Conservation (phyloP, 108 stramenopile genomes). For the Aurantiochytrium sp. region DNA sequence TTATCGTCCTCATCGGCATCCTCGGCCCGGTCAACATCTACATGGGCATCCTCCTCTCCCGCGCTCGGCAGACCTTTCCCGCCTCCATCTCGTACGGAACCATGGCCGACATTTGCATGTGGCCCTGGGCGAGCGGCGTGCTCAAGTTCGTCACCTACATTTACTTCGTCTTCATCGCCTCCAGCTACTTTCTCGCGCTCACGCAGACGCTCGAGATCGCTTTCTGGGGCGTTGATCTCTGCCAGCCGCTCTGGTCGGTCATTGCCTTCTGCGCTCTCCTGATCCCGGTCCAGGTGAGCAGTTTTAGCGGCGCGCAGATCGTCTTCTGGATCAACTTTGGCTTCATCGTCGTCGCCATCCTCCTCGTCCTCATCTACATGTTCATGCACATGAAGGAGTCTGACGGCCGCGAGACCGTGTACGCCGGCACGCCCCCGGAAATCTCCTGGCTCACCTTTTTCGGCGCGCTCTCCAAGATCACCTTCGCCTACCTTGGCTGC, state of each 20-base stretch:
- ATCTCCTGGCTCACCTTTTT: neutral
- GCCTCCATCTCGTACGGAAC: neutral
- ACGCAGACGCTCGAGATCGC: neutral
- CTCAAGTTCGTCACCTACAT: neutral
- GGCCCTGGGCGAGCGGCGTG: neutral
- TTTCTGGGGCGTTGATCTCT: neutral
- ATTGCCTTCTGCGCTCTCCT: neutral
- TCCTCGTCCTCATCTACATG: neutral
- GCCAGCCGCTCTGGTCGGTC: neutral
- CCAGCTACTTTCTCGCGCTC: neutral
- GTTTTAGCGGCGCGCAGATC: neutral
- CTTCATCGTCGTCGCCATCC: neutral
- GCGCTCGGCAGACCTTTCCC: neutral
- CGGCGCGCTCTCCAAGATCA: neutral
- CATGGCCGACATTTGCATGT: neutral
- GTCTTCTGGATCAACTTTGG: slow-evolving; percentile 15
- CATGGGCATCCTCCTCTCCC: neutral
- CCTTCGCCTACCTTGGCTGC: neutral
- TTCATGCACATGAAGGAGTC: neutral
- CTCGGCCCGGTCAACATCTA: neutral
- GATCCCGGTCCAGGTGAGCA: neutral
- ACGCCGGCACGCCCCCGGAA: neutral
- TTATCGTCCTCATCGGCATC: neutral
- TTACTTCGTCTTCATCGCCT: neutral
- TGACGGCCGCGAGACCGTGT: neutral